A percentile compares a stretch with the other conserved stretches of the same genome.
Evolutionary conservation across 192 early-diverging fungal genomes (phyloP).

Genomic region (Backusella macrospora): DNA sequence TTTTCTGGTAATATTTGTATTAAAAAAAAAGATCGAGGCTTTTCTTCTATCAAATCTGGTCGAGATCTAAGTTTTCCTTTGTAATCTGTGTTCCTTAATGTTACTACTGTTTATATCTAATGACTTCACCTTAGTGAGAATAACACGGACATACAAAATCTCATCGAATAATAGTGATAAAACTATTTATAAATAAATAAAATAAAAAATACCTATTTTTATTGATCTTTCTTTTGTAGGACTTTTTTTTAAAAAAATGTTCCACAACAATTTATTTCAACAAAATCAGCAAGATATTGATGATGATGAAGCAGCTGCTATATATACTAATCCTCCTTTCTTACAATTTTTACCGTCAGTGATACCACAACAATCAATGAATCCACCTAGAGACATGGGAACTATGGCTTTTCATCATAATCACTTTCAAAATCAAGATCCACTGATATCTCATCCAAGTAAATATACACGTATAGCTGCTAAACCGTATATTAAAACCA

Average conservation of each 20-base stretch:
- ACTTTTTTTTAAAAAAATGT: background rate
- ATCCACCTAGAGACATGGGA: background rate
- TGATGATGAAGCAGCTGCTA: background rate
- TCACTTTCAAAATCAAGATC: slow-evolving; percentile 9
- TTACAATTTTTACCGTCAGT: slow-evolving; percentile 4
- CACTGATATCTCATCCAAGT: slow-evolving; percentile 9
- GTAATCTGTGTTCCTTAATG: background rate
- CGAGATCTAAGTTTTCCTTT: background rate
- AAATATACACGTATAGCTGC: background rate
- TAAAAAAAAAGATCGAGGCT: slow-evolving; percentile 1
- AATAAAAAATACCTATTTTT: background rate
- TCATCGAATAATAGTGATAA: background rate
- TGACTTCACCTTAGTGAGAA: background rate
- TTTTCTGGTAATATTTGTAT: background rate
- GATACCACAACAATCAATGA: background rate
- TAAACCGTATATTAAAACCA: background rate
- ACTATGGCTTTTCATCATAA: background rate
- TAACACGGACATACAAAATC: slow-evolving; percentile 1
- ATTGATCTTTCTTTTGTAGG: background rate
- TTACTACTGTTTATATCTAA: background rate
- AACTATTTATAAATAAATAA: background rate
- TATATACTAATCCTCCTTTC: background rate
- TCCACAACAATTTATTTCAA: slow-evolving; percentile 9
- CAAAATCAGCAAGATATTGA: background rate
- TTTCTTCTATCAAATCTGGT: background rate